phyloP scores from a whole-genome alignment of 331 rosid species.

The Quercus tomentella region DNA sequence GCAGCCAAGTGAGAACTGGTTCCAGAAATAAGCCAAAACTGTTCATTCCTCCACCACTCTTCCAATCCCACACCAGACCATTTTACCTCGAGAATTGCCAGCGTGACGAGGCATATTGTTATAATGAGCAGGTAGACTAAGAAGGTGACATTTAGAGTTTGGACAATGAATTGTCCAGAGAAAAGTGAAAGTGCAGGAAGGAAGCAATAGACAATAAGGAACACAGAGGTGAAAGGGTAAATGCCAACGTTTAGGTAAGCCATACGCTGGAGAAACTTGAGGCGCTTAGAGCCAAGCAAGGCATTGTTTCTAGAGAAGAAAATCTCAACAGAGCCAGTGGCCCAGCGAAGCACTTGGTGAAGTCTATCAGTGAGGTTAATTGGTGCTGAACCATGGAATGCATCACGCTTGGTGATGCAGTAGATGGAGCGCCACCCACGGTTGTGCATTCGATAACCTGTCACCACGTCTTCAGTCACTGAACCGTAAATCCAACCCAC shows the following conservation, averaged over 20 bases:
- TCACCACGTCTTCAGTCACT: constrained; percentile 88
- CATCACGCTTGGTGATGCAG: constrained; percentile 76
- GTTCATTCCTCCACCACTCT: constrained; percentile 95
- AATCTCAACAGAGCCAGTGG: constrained; percentile 88
- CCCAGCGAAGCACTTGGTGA: constrained; percentile 92
- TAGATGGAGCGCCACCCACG: constrained; percentile 92
- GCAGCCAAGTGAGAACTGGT: constrained; percentile 86
- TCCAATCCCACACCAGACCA: constrained; percentile 81
- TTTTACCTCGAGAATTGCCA: constrained; percentile 71
- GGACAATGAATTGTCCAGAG: constrained; percentile 71
- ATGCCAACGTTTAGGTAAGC: constrained; percentile 78
- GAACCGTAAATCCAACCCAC: constrained; percentile 97
- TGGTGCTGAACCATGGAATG: constrained; percentile 88
- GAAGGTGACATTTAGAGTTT: constrained; percentile 46
- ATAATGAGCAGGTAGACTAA: constrained; percentile 58
- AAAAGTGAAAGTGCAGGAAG: constrained; percentile 85
- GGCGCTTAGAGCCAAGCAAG: constrained; percentile 45
- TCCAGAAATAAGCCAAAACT: constrained; percentile 89
- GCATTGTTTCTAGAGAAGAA: constrained; percentile 91
- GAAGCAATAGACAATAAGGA: constrained; percentile 84
- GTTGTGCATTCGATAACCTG: constrained; percentile 90
- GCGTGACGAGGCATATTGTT: constrained; percentile 43
- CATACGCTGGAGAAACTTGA: constrained; percentile 58
- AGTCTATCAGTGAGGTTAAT: constrained; percentile 81
- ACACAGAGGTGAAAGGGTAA: constrained; percentile 84